A percentile compares a stretch with the other conserved stretches of the same genome.
Conservation (phyloP, 1,284 basidiomycete species). For the Sporisorium exsertum region DNA sequence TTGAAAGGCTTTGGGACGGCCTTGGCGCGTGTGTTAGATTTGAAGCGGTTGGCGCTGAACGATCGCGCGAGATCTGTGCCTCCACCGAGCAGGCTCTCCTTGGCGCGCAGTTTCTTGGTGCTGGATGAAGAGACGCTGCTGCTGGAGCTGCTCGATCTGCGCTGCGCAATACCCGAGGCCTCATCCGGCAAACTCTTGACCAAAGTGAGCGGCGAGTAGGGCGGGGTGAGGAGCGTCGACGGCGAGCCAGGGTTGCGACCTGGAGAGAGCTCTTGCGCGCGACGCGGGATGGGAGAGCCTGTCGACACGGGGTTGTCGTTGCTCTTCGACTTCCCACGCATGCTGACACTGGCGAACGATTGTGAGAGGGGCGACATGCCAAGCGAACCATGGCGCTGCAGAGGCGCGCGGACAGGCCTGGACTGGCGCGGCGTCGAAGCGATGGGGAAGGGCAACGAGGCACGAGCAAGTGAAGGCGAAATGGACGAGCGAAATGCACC, state of each 20-base stretch:
- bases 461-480: conserved; percentile 21
- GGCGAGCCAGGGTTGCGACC: conserved; percentile 32
- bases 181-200: conserved; percentile 44
- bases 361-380: conserved; percentile 57
- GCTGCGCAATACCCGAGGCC: conserved; percentile 17
- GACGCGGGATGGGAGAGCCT: conserved; percentile 39
- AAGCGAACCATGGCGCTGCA: conserved; percentile 51
- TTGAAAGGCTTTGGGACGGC: conserved; percentile 52
- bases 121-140: conserved; percentile 45
- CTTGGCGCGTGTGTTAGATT: conserved; percentile 40
- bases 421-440: conserved; percentile 28
- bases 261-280: conserved; percentile 30
- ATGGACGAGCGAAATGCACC: conserved; percentile 13
- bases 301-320: conserved; percentile 36
- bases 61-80: conserved; percentile 42
- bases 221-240: conserved; percentile 51
- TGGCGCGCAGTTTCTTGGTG: conserved; percentile 45
- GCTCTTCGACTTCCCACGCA: conserved; percentile 49
- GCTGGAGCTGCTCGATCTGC: conserved; percentile 45
- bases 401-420: conserved; percentile 29
- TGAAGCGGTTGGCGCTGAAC: conserved; percentile 51
- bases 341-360: conserved; percentile 56
- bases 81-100: conserved; percentile 48
- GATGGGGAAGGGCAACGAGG: conserved; percentile 26
- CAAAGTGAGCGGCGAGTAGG: conserved; percentile 49